These are phyloP conservation scores for Boletellus ananas DNA, from an alignment of 768 basidiomycete species.

Conservation along the genomic window DNA sequence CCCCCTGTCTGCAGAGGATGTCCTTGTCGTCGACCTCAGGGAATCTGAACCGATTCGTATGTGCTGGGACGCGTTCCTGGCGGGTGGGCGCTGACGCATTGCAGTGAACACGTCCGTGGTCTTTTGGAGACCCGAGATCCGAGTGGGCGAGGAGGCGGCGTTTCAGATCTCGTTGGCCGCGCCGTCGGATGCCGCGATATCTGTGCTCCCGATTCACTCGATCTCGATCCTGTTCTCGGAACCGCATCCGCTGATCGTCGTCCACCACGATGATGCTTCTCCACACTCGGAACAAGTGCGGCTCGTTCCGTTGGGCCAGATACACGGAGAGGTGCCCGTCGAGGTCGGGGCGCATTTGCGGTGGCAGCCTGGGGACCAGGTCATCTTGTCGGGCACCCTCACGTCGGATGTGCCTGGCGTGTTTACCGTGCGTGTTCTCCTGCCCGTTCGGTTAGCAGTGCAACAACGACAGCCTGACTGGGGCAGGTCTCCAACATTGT, in stretches of 20 bases:
- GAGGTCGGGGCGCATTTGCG: conserved; percentile 43
- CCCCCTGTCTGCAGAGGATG: conserved; percentile 52
- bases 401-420: conserved; percentile 45
- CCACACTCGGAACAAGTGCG: conserved; percentile 12
- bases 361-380: conserved; percentile 51
- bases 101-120: conserved; percentile 62
- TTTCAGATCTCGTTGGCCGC: conserved; percentile 74
- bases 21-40: conserved; percentile 58
- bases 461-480: background rate
- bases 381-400: conserved; percentile 62
- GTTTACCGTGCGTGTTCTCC: conserved; percentile 46
- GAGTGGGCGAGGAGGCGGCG: conserved; percentile 56
- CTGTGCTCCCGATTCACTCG: conserved; percentile 57
- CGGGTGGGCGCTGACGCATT: conserved; percentile 3
- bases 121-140: conserved; percentile 68
- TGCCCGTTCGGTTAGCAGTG: background rate
- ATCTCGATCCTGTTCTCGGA: conserved; percentile 59
- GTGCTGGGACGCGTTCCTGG: conserved; percentile 21
- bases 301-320: conserved; percentile 40
- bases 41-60: conserved; percentile 63
- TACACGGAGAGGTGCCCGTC: conserved; percentile 37
- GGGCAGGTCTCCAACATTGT: conserved; percentile 43
- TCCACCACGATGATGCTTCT: conserved; percentile 41
- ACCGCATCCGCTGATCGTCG: conserved; percentile 43
- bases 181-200: conserved; percentile 45